Evolutionary conservation across 768 basidiomycete species (phyloP), one percentile per base, ranked within the genome.

Genomic region (Psilocybe tampanensis): DNA sequence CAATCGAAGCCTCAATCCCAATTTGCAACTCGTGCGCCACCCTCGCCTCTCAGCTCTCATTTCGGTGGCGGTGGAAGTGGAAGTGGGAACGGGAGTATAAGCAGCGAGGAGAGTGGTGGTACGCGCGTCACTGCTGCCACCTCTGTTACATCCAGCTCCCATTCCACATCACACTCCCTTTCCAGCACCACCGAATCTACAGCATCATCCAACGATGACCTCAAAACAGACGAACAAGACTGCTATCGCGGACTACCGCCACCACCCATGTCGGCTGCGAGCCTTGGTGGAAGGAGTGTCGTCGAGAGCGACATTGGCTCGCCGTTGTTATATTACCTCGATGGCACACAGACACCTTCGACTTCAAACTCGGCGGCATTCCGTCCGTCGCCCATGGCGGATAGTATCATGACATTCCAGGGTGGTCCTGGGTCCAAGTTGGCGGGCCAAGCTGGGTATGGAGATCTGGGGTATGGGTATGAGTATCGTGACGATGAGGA

Each of bases 41-140:
- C 77, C 3, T 83, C 84, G 7, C 84, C 85, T 6, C 70, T 78
- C 34, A 78, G 78, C 55, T 79, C 80, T 12, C 75, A 76, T 29
- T 84, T 77, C 54, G 80, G 77, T 18, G 51, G 58, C 18, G 60
- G 54, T n/a, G n/a, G n/a, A n/a, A n/a, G n/a, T n/a, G n/a, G n/a
- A n/a, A n/a, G n/a, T n/a, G n/a, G n/a, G n/a, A n/a, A n/a, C n/a
- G n/a, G n/a, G n/a, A n/a, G n/a, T n/a, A n/a, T n/a, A 3, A 56
- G 57, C 13, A 51, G 49, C 49, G 39, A 42, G 34, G 49, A 51
- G 34, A 42, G 39, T 19, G 8, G 32, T 2, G 74, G 71, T 3
- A 39, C 36, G 4, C 36, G 36, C 15, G 12, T 13, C 12, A 15
- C 36, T 13, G 12, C 7, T 34, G 15, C 33, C 33, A 34, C 33